Conservation (phyloP, 169 alveolate genomes). For the Plasmodium vivax region DNA sequence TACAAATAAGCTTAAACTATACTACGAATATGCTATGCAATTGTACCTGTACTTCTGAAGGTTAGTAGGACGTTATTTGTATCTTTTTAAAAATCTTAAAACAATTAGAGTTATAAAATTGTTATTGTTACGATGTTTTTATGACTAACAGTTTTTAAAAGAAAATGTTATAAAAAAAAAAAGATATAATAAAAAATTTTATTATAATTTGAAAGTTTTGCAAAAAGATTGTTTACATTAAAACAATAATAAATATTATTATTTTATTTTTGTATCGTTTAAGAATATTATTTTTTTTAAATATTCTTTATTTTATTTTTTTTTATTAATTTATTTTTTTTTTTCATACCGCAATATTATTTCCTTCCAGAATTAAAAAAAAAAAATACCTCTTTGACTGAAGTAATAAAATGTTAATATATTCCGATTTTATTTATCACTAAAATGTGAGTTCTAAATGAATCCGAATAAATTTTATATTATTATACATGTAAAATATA, state of each 20-base stretch:
- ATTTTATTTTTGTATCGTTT: neutral
- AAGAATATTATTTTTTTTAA: neutral
- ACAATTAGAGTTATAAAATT: neutral
- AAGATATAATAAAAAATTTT: neutral
- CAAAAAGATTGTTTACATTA: neutral
- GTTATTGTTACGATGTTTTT: neutral
- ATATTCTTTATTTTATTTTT: neutral
- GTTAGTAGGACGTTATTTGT: neutral
- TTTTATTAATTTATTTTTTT: neutral
- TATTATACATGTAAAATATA: too few species aligned
- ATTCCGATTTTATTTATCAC: neutral
- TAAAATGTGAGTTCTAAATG: neutral
- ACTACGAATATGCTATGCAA: neutral
- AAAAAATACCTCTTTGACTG: neutral
- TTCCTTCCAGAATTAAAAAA: neutral
- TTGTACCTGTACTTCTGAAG: neutral
- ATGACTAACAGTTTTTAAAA: neutral
- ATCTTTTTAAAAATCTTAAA: neutral
- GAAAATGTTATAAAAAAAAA: neutral
- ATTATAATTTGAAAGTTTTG: neutral
- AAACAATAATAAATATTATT: neutral
- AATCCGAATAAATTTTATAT: too few species aligned
- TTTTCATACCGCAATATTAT: neutral
- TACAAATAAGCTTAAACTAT: neutral
- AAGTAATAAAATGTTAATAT: neutral